Conservation (phyloP, 1,139 yeast genomes). For the Saccharomyces pastorianus region DNA sequence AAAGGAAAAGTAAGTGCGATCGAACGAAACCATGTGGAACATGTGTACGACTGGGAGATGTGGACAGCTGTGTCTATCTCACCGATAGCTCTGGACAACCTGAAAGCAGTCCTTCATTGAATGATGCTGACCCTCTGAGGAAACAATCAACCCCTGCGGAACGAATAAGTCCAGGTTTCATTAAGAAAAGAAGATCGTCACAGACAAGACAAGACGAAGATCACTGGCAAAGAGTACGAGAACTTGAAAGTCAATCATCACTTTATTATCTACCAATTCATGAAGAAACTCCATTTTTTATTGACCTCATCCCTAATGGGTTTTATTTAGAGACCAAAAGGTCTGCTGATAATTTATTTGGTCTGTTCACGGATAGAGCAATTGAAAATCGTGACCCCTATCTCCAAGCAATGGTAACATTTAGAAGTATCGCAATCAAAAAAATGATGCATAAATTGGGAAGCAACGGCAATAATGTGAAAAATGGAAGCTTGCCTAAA, state of each 20-base stretch:
- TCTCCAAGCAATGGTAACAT: slow-evolving; percentile 16
- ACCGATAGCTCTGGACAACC: neutral
- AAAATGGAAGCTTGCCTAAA: slow-evolving; percentile 17
- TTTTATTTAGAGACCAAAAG: slow-evolving; percentile 21
- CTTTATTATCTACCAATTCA: neutral
- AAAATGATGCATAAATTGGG: slow-evolving; percentile 15
- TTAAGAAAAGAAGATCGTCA: neutral
- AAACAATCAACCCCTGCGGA: neutral
- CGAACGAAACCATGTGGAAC: slow-evolving; percentile 30
- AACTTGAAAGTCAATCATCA: neutral
- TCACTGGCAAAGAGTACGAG: neutral
- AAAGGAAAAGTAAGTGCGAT: slow-evolving; percentile 34
- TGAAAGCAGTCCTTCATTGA: neutral
- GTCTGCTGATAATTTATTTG: slow-evolving; percentile 22
- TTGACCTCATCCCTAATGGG: slow-evolving; percentile 25
- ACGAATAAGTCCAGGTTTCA: neutral
- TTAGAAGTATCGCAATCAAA: slow-evolving; percentile 19
- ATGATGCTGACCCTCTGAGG: neutral
- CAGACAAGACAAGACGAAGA: neutral
- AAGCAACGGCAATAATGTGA: slow-evolving; percentile 6
- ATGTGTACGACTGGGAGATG: slow-evolving; percentile 24
- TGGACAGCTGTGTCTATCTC: slow-evolving; percentile 22
- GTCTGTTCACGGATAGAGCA: slow-evolving; percentile 21
- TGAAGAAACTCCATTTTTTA: slow-evolving; percentile 4
- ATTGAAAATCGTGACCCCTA: slow-evolving; percentile 26